Conservation (phyloP, 139 green algal species). For the Pycnococcus provasolii region DNA sequence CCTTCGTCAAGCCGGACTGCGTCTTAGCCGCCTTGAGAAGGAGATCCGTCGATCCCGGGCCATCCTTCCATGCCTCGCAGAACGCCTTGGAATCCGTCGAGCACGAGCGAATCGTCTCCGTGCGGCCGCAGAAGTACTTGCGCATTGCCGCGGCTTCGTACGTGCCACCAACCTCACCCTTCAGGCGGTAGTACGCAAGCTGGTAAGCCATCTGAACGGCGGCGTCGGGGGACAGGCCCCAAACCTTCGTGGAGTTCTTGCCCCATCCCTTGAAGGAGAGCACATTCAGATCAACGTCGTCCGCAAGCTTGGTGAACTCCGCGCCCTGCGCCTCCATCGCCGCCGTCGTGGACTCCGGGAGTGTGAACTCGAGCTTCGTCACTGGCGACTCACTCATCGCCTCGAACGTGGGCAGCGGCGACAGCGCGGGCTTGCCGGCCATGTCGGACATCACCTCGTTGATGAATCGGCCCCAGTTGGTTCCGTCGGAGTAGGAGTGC, state of each 20-base stretch:
- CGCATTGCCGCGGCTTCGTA: background rate
- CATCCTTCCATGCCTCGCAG: background rate
- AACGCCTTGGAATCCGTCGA: background rate
- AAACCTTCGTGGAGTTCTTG: background rate
- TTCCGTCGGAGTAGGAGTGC: background rate
- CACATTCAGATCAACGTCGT: background rate
- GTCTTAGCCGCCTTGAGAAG: background rate
- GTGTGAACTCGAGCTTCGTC: background rate
- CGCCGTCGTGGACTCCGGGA: background rate
- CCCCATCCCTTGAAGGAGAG: background rate
- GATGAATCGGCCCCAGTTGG: slow-evolving; percentile 1
- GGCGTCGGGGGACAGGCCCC: background rate
- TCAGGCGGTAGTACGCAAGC: background rate
- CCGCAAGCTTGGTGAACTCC: background rate
- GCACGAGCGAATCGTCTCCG: background rate
- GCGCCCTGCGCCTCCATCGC: background rate
- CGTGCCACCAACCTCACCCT: background rate
- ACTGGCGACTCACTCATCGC: background rate
- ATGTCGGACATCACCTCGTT: background rate
- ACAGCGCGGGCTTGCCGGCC: background rate
- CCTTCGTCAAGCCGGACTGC: background rate
- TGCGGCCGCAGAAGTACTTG: background rate
- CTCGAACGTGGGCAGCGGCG: background rate
- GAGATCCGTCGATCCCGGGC: background rate
- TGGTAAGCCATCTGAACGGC: background rate